A percentile compares a stretch with the other conserved stretches of the same genome.
phyloP scores from a whole-genome alignment of 2,329 filamentous ascomycete genomes.

The Ceratocystis huliohia region DNA sequence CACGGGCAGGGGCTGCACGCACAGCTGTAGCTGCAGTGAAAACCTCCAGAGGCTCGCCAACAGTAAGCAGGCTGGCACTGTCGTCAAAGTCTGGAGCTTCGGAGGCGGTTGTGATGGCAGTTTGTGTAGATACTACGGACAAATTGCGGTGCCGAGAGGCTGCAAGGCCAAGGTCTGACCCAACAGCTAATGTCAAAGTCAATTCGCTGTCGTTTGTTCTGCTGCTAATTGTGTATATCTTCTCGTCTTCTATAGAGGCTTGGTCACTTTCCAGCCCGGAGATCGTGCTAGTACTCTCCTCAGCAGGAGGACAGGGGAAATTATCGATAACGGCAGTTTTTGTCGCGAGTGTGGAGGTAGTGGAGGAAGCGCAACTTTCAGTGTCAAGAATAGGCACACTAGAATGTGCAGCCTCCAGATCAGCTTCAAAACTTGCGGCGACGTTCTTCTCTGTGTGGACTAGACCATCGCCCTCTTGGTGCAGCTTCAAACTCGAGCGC shows the following conservation, averaged over 20 bases:
- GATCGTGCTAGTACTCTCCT: not conserved
- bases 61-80: constrained; percentile 12
- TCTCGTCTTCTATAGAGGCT: not conserved
- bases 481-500: not conserved
- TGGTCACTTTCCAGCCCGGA: not conserved
- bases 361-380: not conserved
- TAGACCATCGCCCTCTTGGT: constrained; percentile 1
- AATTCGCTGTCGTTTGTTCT: not conserved
- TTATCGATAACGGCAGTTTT: not conserved
- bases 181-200: not conserved
- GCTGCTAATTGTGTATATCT: not conserved
- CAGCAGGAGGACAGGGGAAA: not conserved
- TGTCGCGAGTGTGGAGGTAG: not conserved
- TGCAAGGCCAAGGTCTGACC: constrained; percentile 10
- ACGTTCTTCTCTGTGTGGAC: not conserved
- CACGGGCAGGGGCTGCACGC: constrained; percentile 14
- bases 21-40: constrained; percentile 17
- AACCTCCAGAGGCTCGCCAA: constrained; percentile 10
- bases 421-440: not conserved
- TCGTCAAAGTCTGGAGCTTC: constrained; percentile 10
- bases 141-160: not conserved
- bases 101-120: not conserved
- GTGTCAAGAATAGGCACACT: constrained; percentile 3
- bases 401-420: constrained; percentile 10
- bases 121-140: constrained; percentile 1